phyloP scores from a whole-genome alignment of 1,284 basidiomycete genomes.

The Boletus mariae region DNA sequence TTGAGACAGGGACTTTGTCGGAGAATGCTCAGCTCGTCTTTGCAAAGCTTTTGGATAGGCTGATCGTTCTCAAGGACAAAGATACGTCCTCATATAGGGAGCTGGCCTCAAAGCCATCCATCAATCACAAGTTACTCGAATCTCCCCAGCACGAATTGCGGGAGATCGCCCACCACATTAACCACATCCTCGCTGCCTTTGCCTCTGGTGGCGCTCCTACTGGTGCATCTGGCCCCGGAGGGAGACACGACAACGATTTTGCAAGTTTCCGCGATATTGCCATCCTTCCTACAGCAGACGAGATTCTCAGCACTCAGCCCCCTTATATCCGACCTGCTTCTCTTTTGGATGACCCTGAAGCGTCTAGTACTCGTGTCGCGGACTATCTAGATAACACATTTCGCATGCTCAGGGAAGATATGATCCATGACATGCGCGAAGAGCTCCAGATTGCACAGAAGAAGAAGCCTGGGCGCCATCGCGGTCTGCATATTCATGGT shows the following conservation, averaged over 20 bases:
- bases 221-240: conserved; percentile 42
- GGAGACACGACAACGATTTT: conserved; percentile 63
- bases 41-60: conserved; percentile 50
- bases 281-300: conserved; percentile 60
- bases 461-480: conserved; percentile 46
- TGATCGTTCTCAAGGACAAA: conserved; percentile 40
- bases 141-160: conserved; percentile 38
- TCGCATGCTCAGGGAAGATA: conserved; percentile 61
- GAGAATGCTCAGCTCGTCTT: conserved; percentile 41
- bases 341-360: conserved; percentile 43
- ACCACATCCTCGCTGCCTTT: conserved; percentile 36
- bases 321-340: conserved; percentile 48
- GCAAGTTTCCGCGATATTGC: conserved; percentile 52
- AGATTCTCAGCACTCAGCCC: conserved; percentile 42
- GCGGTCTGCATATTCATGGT: conserved; percentile 42
- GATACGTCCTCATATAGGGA: conserved; percentile 37
- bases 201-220: conserved; percentile 16
- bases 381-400: conserved; percentile 63
- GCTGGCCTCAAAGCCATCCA: conserved; percentile 34
- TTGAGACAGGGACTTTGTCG: conserved; percentile 36
- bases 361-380: conserved; percentile 36
- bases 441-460: conserved; percentile 47
- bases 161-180: conserved; percentile 41
- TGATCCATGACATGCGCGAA: conserved; percentile 61
- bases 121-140: conserved; percentile 35